Conservation (phyloP, 192 early-diverging fungal species). For the Coemansia sp. region DNA sequence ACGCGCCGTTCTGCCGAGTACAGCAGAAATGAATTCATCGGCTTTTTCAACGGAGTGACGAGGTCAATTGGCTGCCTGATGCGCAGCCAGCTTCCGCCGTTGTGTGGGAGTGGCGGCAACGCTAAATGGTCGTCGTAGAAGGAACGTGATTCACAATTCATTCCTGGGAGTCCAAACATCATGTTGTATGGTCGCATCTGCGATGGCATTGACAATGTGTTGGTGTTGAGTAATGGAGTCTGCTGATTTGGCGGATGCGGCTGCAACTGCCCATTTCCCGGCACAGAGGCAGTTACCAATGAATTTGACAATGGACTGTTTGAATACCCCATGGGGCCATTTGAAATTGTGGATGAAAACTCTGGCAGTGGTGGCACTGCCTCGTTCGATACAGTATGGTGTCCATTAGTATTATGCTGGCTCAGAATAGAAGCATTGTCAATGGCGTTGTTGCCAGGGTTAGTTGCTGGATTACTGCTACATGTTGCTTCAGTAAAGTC, state of each 20-base stretch:
- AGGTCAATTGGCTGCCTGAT: slow-evolving; percentile 55
- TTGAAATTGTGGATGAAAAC: slow-evolving; percentile 3
- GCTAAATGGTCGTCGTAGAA: slow-evolving; percentile 50
- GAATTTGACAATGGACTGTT: slow-evolving; percentile 16
- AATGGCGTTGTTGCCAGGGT: not conserved
- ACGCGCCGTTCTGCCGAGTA: slow-evolving; percentile 67
- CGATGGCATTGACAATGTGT: slow-evolving; percentile 20
- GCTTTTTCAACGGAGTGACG: slow-evolving; percentile 60
- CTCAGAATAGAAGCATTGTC: not conserved
- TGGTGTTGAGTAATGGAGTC: not conserved
- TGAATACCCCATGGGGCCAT: slow-evolving; percentile 19
- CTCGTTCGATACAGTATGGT: not conserved
- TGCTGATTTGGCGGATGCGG: slow-evolving; percentile 7
- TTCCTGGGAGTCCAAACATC: slow-evolving; percentile 44
- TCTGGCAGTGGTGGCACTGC: slow-evolving; percentile 2
- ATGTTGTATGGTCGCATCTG: slow-evolving; percentile 45
- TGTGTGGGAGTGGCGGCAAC: slow-evolving; percentile 31
- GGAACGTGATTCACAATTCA: slow-evolving; percentile 26
- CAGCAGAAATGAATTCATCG: slow-evolving; percentile 69
- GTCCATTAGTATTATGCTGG: slow-evolving; percentile 4
- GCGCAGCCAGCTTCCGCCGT: slow-evolving; percentile 38
- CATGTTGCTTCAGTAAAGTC: not conserved
- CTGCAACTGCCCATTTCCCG: slow-evolving; percentile 5
- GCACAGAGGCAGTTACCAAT: slow-evolving; percentile 7
- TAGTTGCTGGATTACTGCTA: not conserved